phyloP scores from a whole-genome alignment of 2,329 filamentous ascomycete species.

The Diaporthe caulivora region DNA sequence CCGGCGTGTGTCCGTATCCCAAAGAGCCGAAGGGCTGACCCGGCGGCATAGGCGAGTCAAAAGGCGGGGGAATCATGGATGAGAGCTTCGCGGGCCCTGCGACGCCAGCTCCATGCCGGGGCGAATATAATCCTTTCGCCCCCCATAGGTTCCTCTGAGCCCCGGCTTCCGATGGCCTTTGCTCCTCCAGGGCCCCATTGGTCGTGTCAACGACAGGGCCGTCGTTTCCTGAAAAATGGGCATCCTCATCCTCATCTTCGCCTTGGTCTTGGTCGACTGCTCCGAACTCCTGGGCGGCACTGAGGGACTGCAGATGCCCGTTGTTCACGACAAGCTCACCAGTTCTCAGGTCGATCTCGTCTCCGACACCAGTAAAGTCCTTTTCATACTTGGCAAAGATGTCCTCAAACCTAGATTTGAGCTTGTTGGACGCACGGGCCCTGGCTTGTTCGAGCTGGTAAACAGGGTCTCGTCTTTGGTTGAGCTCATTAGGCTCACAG shows the following conservation, averaged over 20 bases:
- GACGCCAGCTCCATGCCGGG: neutral
- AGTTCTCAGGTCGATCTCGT: conserved; percentile 88
- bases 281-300: conserved; percentile 36
- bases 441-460: conserved; percentile 72
- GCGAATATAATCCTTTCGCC: conserved; percentile 3
- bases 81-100: conserved; percentile 40
- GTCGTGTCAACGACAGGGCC: conserved; percentile 41
- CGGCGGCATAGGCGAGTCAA: conserved; percentile 29
- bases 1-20: conserved; percentile 39
- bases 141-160: neutral
- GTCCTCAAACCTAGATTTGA: conserved; percentile 87
- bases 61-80: conserved; percentile 41
- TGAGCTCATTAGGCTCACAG: conserved; percentile 61
- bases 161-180: neutral
- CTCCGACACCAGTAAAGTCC: conserved; percentile 85
- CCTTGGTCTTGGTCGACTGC: conserved; percentile 17
- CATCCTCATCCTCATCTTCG: conserved; percentile 40
- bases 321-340: conserved; percentile 90
- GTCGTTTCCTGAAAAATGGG: conserved; percentile 47
- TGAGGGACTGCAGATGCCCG: conserved; percentile 78
- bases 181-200: conserved; percentile 1
- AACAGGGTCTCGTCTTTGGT: conserved; percentile 62
- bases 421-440: conserved; percentile 74
- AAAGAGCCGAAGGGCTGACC: conserved; percentile 25
- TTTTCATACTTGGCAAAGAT: conserved; percentile 91